Conservation (phyloP, 768 basidiomycete species). For the Leccinum boreale region DNA sequence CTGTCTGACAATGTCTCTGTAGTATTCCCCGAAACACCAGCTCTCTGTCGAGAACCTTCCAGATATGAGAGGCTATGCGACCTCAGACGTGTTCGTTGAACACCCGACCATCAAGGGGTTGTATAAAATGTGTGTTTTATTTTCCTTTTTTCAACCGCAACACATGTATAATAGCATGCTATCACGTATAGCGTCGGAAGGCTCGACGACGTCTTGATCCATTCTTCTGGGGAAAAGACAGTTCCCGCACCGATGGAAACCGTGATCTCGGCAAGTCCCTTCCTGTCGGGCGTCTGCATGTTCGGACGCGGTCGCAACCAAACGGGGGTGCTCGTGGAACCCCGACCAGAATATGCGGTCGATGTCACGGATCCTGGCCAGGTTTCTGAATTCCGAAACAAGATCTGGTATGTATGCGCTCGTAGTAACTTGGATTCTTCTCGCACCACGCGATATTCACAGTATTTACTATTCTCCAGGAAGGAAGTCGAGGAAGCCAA, state of each 20-base stretch:
- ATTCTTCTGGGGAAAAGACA: slow-evolving; percentile 33
- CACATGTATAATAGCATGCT: neutral
- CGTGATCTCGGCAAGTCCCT: slow-evolving; percentile 16
- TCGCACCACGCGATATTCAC: neutral
- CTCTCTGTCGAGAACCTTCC: slow-evolving; percentile 33
- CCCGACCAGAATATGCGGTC: slow-evolving; percentile 31
- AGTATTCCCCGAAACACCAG: slow-evolving; percentile 29
- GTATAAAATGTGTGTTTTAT: slow-evolving; percentile 39
- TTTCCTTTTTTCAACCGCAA: neutral
- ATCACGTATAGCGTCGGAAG: slow-evolving; percentile 35
- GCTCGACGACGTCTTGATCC: slow-evolving; percentile 33
- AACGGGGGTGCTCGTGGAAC: slow-evolving; percentile 30
- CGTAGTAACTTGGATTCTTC: neutral
- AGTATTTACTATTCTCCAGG: slow-evolving; percentile 17
- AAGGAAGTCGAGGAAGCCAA: slow-evolving; percentile 42
- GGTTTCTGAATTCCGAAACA: slow-evolving; percentile 32
- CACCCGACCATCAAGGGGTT: slow-evolving; percentile 42
- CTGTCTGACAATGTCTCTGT: neutral
- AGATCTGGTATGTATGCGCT: slow-evolving; percentile 35
- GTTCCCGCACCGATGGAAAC: slow-evolving; percentile 35
- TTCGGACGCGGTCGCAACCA: slow-evolving; percentile 36
- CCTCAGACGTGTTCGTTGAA: slow-evolving; percentile 40
- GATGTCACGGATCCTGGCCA: slow-evolving; percentile 29
- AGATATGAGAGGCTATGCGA: slow-evolving; percentile 41
- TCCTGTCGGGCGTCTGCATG: slow-evolving; percentile 34